phyloP scores from a whole-genome alignment of 2,329 filamentous ascomycete genomes.

The Fusarium phyllophilum region DNA sequence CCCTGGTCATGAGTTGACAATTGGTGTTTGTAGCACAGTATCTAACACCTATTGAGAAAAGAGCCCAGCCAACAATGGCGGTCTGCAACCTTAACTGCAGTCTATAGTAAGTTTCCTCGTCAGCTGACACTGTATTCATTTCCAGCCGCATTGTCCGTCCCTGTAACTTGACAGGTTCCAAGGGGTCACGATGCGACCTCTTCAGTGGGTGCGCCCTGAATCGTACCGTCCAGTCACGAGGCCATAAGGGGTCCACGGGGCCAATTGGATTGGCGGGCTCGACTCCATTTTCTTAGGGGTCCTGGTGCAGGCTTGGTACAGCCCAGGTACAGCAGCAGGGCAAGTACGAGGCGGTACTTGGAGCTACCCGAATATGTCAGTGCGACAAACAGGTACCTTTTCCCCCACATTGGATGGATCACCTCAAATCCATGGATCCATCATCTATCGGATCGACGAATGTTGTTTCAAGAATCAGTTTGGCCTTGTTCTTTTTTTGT shows the following conservation, averaged over 20 bases:
- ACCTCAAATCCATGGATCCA: constrained; percentile 27
- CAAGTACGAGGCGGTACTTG: constrained; percentile 9
- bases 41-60: neutral
- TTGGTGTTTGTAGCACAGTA: constrained; percentile 10
- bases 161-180: constrained; percentile 24
- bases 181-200: constrained; percentile 34
- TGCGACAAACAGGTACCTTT: constrained; percentile 12
- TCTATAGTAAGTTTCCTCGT: constrained; percentile 20
- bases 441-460: constrained; percentile 29
- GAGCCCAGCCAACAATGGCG: constrained; percentile 21
- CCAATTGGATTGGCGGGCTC: constrained; percentile 40
- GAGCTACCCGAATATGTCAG: constrained; percentile 12
- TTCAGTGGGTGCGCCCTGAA: constrained; percentile 30
- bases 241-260: constrained; percentile 41
- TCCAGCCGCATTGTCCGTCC: neutral
- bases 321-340: constrained; percentile 15
- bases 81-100: constrained; percentile 20
- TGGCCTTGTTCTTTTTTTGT: constrained; percentile 18
- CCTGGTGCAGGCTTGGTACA: neutral
- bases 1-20: constrained; percentile 19
- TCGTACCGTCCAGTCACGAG: constrained; percentile 42
- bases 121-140: constrained; percentile 35
- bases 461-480: constrained; percentile 15
- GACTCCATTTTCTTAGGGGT: constrained; percentile 25
- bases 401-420: constrained; percentile 14